Conservation (phyloP, 345 rosid genomes). For the Linum trigynum region DNA sequence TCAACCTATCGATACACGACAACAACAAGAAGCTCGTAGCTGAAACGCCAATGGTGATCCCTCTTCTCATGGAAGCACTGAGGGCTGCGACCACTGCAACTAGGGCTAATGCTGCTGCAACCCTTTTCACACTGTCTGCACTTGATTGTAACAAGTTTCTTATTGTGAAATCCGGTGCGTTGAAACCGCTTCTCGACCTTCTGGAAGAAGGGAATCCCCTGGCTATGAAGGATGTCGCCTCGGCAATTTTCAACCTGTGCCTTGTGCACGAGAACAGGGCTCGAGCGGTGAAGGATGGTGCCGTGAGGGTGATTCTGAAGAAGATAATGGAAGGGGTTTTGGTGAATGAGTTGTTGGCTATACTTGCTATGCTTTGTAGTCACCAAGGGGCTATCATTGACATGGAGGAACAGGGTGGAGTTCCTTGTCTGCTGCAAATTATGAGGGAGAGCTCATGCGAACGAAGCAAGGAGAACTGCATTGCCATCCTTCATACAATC, state of each 20-base stretch:
- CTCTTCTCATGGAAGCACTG: constrained; percentile 63
- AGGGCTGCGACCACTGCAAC: constrained; percentile 58
- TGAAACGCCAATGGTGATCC: constrained; percentile 66
- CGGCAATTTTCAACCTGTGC: constrained; percentile 84
- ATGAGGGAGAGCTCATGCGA: constrained; percentile 66
- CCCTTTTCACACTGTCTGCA: constrained; percentile 79
- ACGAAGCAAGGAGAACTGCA: constrained; percentile 77
- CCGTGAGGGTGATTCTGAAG: constrained; percentile 53
- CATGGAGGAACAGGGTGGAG: constrained; percentile 56
- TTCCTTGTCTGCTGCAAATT: constrained; percentile 63
- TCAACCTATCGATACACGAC: constrained; percentile 89
- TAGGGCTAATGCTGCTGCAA: constrained; percentile 87
- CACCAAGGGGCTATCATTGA: constrained; percentile 70
- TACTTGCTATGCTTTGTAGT: constrained; percentile 73
- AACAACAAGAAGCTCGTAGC: constrained; percentile 83
- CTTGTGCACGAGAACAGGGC: constrained; percentile 70
- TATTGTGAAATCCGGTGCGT: constrained; percentile 65
- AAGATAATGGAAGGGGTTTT: constrained; percentile 53
- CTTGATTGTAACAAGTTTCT: constrained; percentile 75
- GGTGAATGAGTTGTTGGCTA: constrained; percentile 77
- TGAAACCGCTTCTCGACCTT: constrained; percentile 66
- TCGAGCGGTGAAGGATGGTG: constrained; percentile 77
- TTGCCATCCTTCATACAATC: constrained; percentile 63
- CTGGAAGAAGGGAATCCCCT: constrained; percentile 69
- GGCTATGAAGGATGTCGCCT: constrained; percentile 80